Evolutionary conservation across 2,329 filamentous ascomycete species (phyloP).

Genomic region (Septoria linicola): DNA sequence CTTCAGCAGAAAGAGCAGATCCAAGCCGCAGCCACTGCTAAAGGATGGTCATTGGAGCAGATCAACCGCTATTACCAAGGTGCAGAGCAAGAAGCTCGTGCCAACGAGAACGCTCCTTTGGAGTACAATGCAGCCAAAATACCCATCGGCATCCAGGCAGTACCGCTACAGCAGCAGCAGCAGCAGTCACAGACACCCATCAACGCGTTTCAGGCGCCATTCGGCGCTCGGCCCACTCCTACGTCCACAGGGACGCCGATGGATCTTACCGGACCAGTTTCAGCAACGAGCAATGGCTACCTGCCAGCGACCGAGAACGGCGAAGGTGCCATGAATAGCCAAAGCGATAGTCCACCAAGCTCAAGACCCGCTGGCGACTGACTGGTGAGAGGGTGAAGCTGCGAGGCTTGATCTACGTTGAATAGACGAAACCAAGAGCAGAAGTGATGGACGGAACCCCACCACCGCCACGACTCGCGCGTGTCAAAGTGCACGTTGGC

Average conservation of each 20-base stretch:
- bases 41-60: slow-evolving; percentile 19
- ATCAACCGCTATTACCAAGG: slow-evolving; percentile 20
- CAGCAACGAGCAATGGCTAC: slow-evolving; percentile 1
- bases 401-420: no score
- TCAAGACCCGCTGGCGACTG: not conserved
- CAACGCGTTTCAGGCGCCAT: not conserved
- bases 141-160: not conserved
- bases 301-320: not conserved
- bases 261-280: not conserved
- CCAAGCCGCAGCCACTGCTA: slow-evolving; percentile 34
- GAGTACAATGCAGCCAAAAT: slow-evolving; percentile 1
- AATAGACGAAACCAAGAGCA: no score
- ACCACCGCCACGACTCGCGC: no score
- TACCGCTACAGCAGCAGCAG: slow-evolving; percentile 3
- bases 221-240: not conserved
- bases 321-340: not conserved
- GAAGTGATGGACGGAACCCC: no score
- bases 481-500: no score
- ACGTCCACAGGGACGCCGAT: no score
- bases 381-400: not conserved
- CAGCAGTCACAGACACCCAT: not conserved
- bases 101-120: slow-evolving; percentile 5
- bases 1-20: slow-evolving; percentile 39
- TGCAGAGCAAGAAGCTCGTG: slow-evolving; percentile 7
- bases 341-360: not conserved